Conservation (phyloP, 306 rosid species). For the Citrullus colocynthis region DNA sequence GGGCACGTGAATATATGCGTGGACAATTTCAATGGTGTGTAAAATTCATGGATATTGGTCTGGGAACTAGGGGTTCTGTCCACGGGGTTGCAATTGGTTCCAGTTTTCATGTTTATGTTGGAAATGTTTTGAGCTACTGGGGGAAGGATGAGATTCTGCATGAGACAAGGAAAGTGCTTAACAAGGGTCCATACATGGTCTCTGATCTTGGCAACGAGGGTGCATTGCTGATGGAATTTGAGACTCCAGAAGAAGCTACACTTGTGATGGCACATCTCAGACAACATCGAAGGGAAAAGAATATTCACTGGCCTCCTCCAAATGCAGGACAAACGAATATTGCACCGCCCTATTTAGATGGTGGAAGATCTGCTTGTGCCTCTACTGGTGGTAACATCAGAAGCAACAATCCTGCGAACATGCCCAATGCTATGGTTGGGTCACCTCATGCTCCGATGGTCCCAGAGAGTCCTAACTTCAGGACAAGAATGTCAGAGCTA, state of each 20-base stretch:
- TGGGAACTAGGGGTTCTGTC: constrained; percentile 76
- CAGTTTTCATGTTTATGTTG: constrained; percentile 60
- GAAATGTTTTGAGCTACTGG: constrained; percentile 72
- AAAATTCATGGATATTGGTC: constrained; percentile 78
- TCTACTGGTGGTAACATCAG: constrained; percentile 39
- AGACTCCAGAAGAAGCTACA: constrained; percentile 80
- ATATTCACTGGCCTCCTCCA: constrained; percentile 35
- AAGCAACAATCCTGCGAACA: constrained; percentile 30
- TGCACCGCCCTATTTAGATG: constrained; percentile 33
- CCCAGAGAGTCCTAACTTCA: constrained; percentile 43
- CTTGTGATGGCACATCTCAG: constrained; percentile 77
- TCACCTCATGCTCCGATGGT: constrained; percentile 45
- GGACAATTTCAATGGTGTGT: constrained; percentile 65
- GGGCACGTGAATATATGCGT: constrained; percentile 58
- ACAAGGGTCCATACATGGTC: constrained; percentile 49
- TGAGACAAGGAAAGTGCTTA: constrained; percentile 60
- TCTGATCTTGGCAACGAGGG: constrained; percentile 73
- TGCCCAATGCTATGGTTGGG: constrained; percentile 25
- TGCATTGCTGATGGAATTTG: constrained; percentile 81
- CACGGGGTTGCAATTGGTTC: constrained; percentile 83
- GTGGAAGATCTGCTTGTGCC: constrained; percentile 37
- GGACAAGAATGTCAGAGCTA: constrained; percentile 46
- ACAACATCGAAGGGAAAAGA: constrained; percentile 60
- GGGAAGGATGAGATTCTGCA: constrained; percentile 83
- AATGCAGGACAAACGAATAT: constrained; percentile 37